phyloP scores from a whole-genome alignment of 2,329 filamentous ascomycete genomes.

The Aspergillus sp. region DNA sequence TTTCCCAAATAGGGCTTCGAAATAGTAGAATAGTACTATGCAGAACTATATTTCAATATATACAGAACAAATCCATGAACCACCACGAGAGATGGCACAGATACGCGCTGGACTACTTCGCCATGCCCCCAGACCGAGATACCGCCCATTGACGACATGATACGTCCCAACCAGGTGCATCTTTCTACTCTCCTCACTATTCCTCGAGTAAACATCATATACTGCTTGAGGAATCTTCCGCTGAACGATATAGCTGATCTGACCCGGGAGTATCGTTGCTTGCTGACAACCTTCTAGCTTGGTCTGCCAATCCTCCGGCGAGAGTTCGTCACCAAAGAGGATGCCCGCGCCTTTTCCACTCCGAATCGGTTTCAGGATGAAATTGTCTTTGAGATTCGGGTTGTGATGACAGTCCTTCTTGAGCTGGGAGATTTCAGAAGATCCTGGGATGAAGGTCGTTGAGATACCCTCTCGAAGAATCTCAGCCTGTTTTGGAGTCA shows the following conservation, averaged over 20 bases:
- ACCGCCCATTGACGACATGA: slow-evolving; percentile 11
- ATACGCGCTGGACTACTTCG: slow-evolving; percentile 11
- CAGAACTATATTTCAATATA: background rate
- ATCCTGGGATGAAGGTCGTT: background rate
- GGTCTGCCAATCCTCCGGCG: background rate
- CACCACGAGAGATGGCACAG: background rate
- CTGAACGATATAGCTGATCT: background rate
- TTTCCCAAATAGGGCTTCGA: too few species aligned
- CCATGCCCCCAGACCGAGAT: slow-evolving; percentile 15
- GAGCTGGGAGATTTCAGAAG: background rate
- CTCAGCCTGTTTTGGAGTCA: slow-evolving; percentile 7
- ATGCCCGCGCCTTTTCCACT: background rate
- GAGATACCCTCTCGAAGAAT: slow-evolving; percentile 1
- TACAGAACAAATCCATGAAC: background rate
- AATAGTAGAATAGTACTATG: too few species aligned
- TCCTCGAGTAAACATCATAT: background rate
- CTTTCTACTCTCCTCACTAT: background rate
- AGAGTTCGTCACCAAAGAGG: background rate
- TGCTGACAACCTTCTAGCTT: background rate
- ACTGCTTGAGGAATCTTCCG: background rate
- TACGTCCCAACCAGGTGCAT: slow-evolving; percentile 8
- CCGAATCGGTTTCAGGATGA: background rate
- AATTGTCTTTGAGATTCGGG: background rate
- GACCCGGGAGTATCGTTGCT: background rate
- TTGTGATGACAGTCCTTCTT: background rate